These are phyloP conservation scores for Craterostigma plantagineum DNA, from an alignment of 257 asterid genomes.

Conservation along the genomic window DNA sequence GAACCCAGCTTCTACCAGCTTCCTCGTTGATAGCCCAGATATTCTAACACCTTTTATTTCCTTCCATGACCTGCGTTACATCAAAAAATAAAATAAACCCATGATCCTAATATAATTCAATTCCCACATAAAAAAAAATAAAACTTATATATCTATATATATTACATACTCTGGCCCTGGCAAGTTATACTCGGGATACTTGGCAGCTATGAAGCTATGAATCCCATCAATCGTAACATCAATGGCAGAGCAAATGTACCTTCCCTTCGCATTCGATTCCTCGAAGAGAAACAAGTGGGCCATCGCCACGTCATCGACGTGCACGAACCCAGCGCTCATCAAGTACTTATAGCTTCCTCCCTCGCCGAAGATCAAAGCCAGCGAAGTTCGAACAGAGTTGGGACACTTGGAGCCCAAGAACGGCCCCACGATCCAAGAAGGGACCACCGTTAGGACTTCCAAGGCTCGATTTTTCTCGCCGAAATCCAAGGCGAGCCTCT, in stretches of 20 bases:
- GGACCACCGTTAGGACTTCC: constrained; percentile 28
- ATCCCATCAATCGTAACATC: constrained; percentile 16
- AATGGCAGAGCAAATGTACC: constrained; percentile 24
- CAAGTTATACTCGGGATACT: constrained; percentile 32
- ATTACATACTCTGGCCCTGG: constrained; percentile 26
- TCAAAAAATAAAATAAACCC: not conserved
- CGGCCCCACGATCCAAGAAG: constrained; percentile 46
- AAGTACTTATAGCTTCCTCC: constrained; percentile 5
- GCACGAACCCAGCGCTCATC: constrained; percentile 14
- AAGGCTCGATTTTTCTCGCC: constrained; percentile 26
- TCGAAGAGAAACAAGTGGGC: constrained; percentile 46
- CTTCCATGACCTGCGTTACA: constrained; percentile 19
- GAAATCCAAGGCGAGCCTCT: constrained; percentile 30
- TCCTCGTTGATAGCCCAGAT: constrained; percentile 26
- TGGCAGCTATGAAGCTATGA: constrained; percentile 15
- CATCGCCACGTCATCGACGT: constrained; percentile 38
- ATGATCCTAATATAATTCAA: not conserved
- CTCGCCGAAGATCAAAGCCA: constrained; percentile 30
- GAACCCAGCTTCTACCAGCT: constrained; percentile 32
- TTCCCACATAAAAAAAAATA: too few relatives aligned
- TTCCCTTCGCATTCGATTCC: constrained; percentile 27
- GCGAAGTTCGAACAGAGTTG: constrained; percentile 16
- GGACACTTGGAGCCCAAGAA: constrained; percentile 31
- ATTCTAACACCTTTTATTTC: constrained; percentile 15
- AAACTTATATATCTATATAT: not conserved